Evolutionary conservation across 1,139 yeast species (phyloP), one percentile per base, ranked within the genome.

Genomic region (Pichia sp.): DNA sequence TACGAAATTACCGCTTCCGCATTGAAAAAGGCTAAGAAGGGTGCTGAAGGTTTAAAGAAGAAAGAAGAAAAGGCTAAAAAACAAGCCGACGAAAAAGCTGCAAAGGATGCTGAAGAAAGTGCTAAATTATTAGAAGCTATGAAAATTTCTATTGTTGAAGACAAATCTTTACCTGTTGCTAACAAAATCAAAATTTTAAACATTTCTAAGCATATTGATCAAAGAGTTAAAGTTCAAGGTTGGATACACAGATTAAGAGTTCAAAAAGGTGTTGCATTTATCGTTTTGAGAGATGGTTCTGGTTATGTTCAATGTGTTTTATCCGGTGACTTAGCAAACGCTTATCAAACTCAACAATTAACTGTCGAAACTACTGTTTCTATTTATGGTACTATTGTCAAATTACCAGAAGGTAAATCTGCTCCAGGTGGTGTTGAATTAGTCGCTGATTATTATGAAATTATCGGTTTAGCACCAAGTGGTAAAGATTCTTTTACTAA

Each of bases 361-460:
- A 89, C 98, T 20, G 68, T 89, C 49, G 99, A 93, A 68, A 75
- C 95, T 16, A 81, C 96, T 19, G 72, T 93, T 29, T 62, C 80
- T 31, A 68, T 93, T 47, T 84, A 75, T 61, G 99, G 99, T 64
- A 75, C 76, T 25, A 71, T 93, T 50, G 74, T 76, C 62, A 78
- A 82, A 57, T 74, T 93, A 39, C 97, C 97, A 42, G 96, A 88
- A 62, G 98, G 98, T 51, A 89, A 93, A 65, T 72, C 83, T 52
- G 99, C 98, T 6, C 96, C 97, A 46, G 98, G 97, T 49, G 96
- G 96, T 45, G 95, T 91, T 52, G 99, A 93, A 68, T 75, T 93
- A 56, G 73, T 75, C 52, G 96, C 83, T 42, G 98, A 91, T 65
- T 91, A 73, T 69, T 93, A 87, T 65, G 80, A 82, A 62, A 70